Evolutionary conservation across 495 filamentous ascomycete species (phyloP).

Genomic region (Massariosphaeria phaeospora): DNA sequence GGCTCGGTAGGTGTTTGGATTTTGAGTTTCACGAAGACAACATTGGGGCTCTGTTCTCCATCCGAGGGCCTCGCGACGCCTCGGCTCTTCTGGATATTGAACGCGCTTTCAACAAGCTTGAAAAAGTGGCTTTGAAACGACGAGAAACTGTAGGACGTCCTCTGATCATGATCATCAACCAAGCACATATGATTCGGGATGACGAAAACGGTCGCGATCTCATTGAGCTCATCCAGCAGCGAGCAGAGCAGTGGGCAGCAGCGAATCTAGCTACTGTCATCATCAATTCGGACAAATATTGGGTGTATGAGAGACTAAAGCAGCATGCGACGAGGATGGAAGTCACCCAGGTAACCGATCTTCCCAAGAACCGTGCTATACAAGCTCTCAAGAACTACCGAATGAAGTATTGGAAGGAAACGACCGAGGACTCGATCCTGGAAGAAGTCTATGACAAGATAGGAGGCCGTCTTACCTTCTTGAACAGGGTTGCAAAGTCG

Average conservation of each 20-base stretch:
- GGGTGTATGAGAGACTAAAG: constrained; percentile 93
- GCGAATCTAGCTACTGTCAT: constrained; percentile 82
- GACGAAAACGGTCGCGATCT: constrained; percentile 87
- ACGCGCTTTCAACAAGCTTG: constrained; percentile 91
- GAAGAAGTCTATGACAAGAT: constrained; percentile 77
- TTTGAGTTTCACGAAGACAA: constrained; percentile 92
- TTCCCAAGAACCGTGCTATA: constrained; percentile 72
- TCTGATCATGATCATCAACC: constrained; percentile 84
- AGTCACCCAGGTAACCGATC: constrained; percentile 72
- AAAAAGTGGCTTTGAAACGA: constrained; percentile 80
- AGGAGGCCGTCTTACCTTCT: constrained; percentile 78
- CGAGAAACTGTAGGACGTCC: constrained; percentile 55
- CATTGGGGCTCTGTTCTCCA: constrained; percentile 90
- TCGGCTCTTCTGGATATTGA: constrained; percentile 91
- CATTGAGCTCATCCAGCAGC: constrained; percentile 89
- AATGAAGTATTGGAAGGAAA: constrained; percentile 60
- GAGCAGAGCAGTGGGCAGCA: constrained; percentile 93
- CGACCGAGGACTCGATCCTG: constrained; percentile 49
- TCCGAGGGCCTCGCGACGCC: constrained; percentile 85
- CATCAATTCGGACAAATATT: constrained; percentile 93
- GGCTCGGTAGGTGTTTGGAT: constrained; percentile 87
- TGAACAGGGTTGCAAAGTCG: constrained; percentile 81
- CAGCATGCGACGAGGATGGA: constrained; percentile 88
- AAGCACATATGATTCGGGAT: constrained; percentile 81
- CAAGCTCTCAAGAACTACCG: constrained; percentile 71